phyloP scores from a whole-genome alignment of 768 basidiomycete genomes.

The Xerocomus brunneocitrinus region DNA sequence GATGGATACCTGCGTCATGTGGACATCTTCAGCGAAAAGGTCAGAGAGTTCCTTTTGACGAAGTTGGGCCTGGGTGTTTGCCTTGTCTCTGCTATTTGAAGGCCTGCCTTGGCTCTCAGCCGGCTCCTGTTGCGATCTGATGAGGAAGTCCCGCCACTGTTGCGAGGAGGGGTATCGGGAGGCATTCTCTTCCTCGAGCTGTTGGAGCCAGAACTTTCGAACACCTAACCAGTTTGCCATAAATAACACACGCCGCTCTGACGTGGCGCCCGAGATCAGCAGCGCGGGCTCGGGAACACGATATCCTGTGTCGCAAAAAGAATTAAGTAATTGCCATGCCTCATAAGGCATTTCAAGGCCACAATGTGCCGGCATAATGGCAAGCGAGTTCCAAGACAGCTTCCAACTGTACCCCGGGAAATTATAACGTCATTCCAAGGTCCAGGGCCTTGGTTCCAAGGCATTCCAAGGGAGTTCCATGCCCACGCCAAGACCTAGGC shows the following conservation, averaged over 20 bases:
- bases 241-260: background rate
- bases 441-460: too few species aligned
- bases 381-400: too few species aligned
- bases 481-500: too few species aligned
- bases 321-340: too few species aligned
- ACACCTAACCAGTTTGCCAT: constrained; percentile 6
- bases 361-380: too few species aligned
- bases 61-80: background rate
- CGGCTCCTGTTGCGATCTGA: background rate
- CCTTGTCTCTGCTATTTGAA: background rate
- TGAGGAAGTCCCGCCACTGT: constrained; percentile 10
- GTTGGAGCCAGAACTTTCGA: constrained; percentile 1
- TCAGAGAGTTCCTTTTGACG: background rate
- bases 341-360: too few species aligned
- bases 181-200: background rate
- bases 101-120: too few species aligned
- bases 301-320: background rate
- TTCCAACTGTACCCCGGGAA: too few species aligned
- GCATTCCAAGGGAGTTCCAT: too few species aligned
- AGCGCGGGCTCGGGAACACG: constrained; percentile 1
- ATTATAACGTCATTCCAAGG: too few species aligned
- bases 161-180: background rate
- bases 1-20: background rate
- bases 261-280: background rate
- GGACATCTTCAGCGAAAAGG: background rate